Base-by-base conservation (phyloP, 2,329 filamentous ascomycete species). In the Neopestalotiopsis sp. region DNA sequence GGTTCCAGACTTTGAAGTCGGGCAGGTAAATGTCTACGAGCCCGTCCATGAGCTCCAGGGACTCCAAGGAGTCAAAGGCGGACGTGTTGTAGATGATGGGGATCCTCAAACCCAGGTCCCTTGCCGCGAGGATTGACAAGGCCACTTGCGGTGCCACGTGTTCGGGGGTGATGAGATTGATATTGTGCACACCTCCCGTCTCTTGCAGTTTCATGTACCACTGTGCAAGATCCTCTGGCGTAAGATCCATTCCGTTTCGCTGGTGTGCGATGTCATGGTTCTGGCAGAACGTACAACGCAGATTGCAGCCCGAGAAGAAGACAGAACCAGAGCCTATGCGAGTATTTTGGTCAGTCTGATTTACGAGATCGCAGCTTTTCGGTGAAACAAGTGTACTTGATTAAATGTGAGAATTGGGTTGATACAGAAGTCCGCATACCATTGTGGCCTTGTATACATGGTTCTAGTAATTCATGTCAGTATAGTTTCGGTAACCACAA, bases 31-130 rank as follows among this genome's bases (percentile, higher is more conserved):
- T 94, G 77, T 96, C 93, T 0, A 96, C 89, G 34, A 97, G 82
- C 0, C 93, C 93, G 73, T 96, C 90, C 74, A 97, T 86, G 9
- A 96, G 83, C 69, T 89, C 81, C 1, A 97, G 82, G 0, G 91
- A 94, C 2, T 89, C 90, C 0, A 91, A 81, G 1, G 91, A 94
- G 80, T 97, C 94, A 76, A 93, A 97, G 12, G 91, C 90, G 0
- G 91, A 94, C 0, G 93, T 95, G 76, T 97, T 97, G 84, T 97
- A 96, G 42, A 97, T 86, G 73, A 97, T 91, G 1, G 93, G 93
- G 12, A 95, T 75, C 4, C 82, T 86, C 10, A 96, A 81, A 0
- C 93, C 93, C 45, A 91, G 82, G 32, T 93, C 89, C 61, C 88
- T 86, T 0, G 93, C 93, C 70, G 92, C 87, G 30, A 97, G 83